phyloP scores from a whole-genome alignment of 306 rosid species.

The Cicer cuneatum region DNA sequence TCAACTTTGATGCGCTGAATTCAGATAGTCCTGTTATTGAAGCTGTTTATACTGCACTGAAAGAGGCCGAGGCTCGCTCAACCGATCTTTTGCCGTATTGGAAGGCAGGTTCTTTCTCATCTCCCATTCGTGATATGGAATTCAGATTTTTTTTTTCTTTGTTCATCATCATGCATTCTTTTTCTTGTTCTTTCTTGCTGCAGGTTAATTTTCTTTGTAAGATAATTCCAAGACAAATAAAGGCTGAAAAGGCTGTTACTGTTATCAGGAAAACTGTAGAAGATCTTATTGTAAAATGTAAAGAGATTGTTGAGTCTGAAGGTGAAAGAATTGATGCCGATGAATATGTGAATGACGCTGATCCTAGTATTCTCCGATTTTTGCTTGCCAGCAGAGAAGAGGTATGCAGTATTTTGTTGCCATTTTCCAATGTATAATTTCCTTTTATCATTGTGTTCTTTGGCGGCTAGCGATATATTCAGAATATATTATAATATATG shows the following conservation, averaged over 20 bases:
- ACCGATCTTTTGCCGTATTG: constrained; percentile 93
- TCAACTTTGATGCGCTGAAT: constrained; percentile 77
- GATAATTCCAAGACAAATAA: constrained; percentile 88
- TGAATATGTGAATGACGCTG: constrained; percentile 80
- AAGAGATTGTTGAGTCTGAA: constrained; percentile 88
- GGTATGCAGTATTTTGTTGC: constrained; percentile 54
- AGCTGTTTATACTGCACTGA: constrained; percentile 92
- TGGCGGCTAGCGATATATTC: neutral
- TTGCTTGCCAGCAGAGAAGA: constrained; percentile 95
- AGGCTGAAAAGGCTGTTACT: constrained; percentile 81
- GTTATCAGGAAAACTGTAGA: constrained; percentile 80
- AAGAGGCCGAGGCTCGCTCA: constrained; percentile 96
- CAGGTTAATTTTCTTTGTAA: constrained; percentile 76
- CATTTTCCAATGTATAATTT: neutral
- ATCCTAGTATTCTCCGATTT: constrained; percentile 92
- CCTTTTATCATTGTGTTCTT: constrained; percentile 33
- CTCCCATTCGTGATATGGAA: constrained; percentile 16
- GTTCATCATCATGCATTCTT: neutral
- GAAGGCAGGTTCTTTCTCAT: constrained; percentile 64
- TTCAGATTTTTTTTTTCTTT: constrained; percentile 3
- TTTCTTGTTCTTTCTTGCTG: constrained; percentile 41
- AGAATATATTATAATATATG: neutral
- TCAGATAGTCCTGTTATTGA: constrained; percentile 87
- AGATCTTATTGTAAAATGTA: constrained; percentile 86
- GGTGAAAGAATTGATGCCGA: constrained; percentile 85